Conservation (phyloP, 139 green algal species). For the Edaphochlamys debaryana region DNA sequence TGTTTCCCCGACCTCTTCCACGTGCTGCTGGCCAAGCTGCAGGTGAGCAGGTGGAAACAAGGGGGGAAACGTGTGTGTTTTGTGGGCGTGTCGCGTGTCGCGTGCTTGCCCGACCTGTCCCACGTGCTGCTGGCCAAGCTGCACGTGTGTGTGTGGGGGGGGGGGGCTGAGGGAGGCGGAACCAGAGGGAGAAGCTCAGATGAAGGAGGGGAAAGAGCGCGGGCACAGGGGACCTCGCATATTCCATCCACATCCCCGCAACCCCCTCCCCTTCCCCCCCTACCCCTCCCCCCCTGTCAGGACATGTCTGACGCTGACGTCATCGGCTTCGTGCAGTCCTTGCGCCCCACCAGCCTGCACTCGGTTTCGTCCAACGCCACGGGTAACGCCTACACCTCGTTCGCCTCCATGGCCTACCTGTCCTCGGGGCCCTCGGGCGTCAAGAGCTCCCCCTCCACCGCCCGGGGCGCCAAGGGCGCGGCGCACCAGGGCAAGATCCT, state of each 20-base stretch:
- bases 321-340: conserved; percentile 25
- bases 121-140: conserved; percentile 24
- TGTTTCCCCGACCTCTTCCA: conserved; percentile 41
- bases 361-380: neutral
- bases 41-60: conserved; percentile 1
- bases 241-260: neutral
- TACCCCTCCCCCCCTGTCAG: neutral
- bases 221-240: too few species aligned
- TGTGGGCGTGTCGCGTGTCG: neutral
- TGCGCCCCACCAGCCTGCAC: neutral
- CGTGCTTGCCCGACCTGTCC: conserved; percentile 10
- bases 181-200: too few species aligned
- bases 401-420: neutral
- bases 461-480: conserved; percentile 13
- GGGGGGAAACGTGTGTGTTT: neutral
- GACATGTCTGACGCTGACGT: conserved; percentile 33
- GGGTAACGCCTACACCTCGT: neutral
- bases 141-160: conserved; percentile 18
- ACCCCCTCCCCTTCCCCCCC: neutral
- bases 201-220: too few species aligned
- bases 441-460: neutral
- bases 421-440: neutral
- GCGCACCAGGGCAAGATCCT: conserved; percentile 38
- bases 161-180: too few species aligned
- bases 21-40: conserved; percentile 19